Base-by-base conservation (phyloP, 164 flowering plant genomes). In the Magnolia changhungtana region DNA sequence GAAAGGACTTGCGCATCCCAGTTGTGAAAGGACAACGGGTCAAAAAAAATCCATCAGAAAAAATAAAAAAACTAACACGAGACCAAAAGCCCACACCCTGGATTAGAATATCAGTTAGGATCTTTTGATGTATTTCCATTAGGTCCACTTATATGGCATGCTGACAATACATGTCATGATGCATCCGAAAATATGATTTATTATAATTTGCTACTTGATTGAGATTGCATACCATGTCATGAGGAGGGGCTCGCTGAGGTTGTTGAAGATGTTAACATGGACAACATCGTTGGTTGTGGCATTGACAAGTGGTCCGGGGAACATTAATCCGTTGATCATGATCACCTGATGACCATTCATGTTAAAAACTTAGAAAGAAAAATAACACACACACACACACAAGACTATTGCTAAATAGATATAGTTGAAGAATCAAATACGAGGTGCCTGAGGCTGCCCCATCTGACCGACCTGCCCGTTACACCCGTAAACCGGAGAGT, bases 261-360 rank as follows among this genome's bases (percentile, higher is more conserved):
- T 80, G 87, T 92, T 92, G 78, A 81, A 82, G 66, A 91, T 83
- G 72, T 89, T 91, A 11, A 92, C 86, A 55, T 83, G 81, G 69
- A 90, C 75, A 14, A 76, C 1, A 49, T 91, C 91, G 69, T 90
- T 89, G 37, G 92, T 90, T 8, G 92, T 88, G 9, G 88, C 78
- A 61, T 90, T 92, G 81, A 92, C 81, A 4, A 89, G 78, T 0
- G 95, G 95, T 69, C 94, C 95, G 0, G 92, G 94, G 67, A 91
- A 90, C 89, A 80, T 71, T n/a, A n/a, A n/a, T 3, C 88, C 92
- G 71, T 92, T 91, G 71, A 92, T 91, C 52, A 85, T 81, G 9
- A 92, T 92, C 11, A 91, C 90, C 93, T 92, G 83, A 29, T 29
- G 2, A 29, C 31, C 31, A 2, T 29, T 1, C 31, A 29, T 29